Conservation (phyloP, 495 filamentous ascomycete genomes). For the Aspergillus conjunctus region DNA sequence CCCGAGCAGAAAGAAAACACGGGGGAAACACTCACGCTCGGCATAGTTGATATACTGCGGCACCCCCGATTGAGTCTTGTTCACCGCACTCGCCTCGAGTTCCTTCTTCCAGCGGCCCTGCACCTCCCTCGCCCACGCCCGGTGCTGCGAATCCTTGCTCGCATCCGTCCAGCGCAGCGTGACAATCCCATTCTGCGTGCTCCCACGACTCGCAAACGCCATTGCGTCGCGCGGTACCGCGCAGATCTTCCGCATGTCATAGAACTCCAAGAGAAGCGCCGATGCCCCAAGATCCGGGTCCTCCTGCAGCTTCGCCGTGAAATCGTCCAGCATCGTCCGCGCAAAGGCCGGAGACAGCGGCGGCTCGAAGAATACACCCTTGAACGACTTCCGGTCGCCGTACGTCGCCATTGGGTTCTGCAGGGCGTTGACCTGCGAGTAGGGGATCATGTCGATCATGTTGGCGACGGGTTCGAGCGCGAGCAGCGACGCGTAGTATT, state of each 20-base stretch:
- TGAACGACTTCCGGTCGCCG: conserved; percentile 48
- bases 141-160: conserved; percentile 33
- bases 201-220: conserved; percentile 24
- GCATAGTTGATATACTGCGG: conserved; percentile 49
- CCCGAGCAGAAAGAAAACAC: not conserved
- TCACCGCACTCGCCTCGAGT: conserved; percentile 20
- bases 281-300: conserved; percentile 16
- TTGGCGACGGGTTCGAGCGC: conserved; percentile 40
- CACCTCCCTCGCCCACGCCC: conserved; percentile 32
- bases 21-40: conserved; percentile 38
- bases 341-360: conserved; percentile 34
- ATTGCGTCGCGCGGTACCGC: conserved; percentile 17
- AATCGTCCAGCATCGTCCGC: conserved; percentile 31
- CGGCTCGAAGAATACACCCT: conserved; percentile 51
- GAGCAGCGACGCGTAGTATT: conserved; percentile 42
- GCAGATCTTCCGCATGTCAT: conserved; percentile 16
- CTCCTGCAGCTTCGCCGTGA: conserved; percentile 28
- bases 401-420: conserved; percentile 44
- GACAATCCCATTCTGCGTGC: conserved; percentile 30
- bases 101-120: conserved; percentile 35
- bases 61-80: conserved; percentile 20
- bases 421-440: conserved; percentile 45
- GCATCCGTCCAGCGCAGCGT: conserved; percentile 37
- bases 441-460: conserved; percentile 44
- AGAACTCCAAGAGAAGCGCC: conserved; percentile 17